These are phyloP conservation scores for Fusarium cyanostomum DNA, from an alignment of 2,329 filamentous ascomycete genomes.

Conservation along the genomic window DNA sequence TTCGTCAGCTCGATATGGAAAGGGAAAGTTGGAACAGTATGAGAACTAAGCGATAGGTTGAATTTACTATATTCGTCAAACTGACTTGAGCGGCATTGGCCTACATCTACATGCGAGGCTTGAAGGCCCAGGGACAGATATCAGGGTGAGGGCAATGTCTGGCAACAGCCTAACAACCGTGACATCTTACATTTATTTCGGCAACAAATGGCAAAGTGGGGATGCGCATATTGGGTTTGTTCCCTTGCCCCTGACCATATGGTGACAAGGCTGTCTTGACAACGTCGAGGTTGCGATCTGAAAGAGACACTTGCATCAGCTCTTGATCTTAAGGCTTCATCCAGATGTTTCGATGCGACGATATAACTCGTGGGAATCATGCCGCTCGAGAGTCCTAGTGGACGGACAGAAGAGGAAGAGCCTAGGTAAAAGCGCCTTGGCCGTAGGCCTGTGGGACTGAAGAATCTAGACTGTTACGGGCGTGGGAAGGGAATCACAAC, in stretches of 20 bases:
- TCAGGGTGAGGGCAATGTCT: neutral
- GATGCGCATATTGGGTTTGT: neutral
- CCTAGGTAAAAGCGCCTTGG: neutral
- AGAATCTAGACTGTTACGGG: conserved; percentile 11
- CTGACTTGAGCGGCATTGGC: too few species aligned
- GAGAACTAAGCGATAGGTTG: too few species aligned
- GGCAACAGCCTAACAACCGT: too few species aligned
- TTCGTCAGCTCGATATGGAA: neutral
- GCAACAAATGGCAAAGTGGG: too few species aligned
- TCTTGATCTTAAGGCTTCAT: neutral
- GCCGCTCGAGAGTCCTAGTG: neutral
- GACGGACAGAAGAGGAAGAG: neutral
- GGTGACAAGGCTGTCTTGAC: neutral
- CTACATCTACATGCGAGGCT: too few species aligned
- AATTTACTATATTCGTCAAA: too few species aligned
- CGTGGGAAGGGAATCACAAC: neutral
- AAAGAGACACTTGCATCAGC: neutral
- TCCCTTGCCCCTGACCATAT: neutral
- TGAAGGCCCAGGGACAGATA: neutral
- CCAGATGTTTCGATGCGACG: neutral
- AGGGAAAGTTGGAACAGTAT: neutral
- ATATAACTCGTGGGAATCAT: neutral
- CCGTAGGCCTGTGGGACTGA: neutral
- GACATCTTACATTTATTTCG: too few species aligned
- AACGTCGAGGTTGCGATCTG: neutral